Percentiles rank a stretch among this genome's conserved stretches.
Evolutionary conservation across 805 yeast species (phyloP).

Genomic region (Starmerella vaccinii): DNA sequence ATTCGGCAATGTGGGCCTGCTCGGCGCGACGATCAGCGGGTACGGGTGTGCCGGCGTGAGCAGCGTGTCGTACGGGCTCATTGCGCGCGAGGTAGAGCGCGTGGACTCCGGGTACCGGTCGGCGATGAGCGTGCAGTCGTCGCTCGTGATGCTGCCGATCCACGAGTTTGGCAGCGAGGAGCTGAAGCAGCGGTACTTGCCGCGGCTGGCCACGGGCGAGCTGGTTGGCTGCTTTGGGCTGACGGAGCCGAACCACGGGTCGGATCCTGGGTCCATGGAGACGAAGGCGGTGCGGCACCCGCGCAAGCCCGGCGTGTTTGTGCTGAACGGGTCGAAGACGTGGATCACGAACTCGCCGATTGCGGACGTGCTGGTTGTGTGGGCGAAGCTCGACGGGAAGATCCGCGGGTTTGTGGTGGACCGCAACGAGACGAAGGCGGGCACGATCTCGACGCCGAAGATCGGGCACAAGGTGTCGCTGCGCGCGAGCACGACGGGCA

Average conservation of each 20-base stretch:
- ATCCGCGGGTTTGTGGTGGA: constrained; percentile 38
- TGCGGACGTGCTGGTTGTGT: constrained; percentile 36
- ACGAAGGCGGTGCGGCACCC: constrained; percentile 41
- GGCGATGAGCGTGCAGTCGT: constrained; percentile 39
- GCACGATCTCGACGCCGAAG: constrained; percentile 35
- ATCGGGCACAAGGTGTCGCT: constrained; percentile 34
- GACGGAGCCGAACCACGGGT: constrained; percentile 57
- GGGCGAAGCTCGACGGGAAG: constrained; percentile 38
- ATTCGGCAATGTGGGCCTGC: constrained; percentile 36
- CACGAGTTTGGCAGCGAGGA: constrained; percentile 34
- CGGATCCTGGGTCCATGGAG: constrained; percentile 50
- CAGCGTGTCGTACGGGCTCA: constrained; percentile 36
- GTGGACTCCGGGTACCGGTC: constrained; percentile 39
- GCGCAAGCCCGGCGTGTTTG: constrained; percentile 34
- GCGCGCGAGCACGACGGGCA: constrained; percentile 37
- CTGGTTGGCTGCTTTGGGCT: constrained; percentile 52
- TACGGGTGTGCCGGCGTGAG: constrained; percentile 39
- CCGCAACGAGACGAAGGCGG: constrained; percentile 28
- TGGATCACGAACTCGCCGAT: constrained; percentile 42
- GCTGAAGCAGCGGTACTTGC: constrained; percentile 35
- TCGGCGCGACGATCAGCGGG: constrained; percentile 36
- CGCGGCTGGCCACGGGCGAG: constrained; percentile 35
- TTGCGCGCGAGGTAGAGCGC: constrained; percentile 38
- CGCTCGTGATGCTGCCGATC: constrained; percentile 38
- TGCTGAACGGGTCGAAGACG: constrained; percentile 35